These are phyloP conservation scores for Blastobotrys muscicola DNA, from an alignment of 805 yeast species.

Conservation along the genomic window DNA sequence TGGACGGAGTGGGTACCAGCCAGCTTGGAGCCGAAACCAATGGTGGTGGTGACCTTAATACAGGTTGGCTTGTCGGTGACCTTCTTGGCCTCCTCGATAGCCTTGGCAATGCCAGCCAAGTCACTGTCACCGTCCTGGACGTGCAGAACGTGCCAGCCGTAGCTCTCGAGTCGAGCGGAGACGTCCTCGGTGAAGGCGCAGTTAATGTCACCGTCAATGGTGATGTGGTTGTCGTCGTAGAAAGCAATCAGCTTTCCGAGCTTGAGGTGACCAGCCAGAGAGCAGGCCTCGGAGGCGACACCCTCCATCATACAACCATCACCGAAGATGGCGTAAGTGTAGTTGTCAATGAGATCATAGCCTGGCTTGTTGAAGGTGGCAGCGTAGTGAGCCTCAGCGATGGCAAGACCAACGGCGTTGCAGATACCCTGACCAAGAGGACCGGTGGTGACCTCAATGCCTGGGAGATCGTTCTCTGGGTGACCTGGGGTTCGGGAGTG, in stretches of 20 bases:
- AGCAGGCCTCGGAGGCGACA: slow-evolving; percentile 86
- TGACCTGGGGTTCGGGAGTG: slow-evolving; percentile 94
- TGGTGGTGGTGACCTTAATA: slow-evolving; percentile 81
- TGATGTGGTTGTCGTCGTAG: slow-evolving; percentile 94
- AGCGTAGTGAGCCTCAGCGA: slow-evolving; percentile 86
- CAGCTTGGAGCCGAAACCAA: slow-evolving; percentile 83
- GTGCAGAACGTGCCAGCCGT: slow-evolving; percentile 84
- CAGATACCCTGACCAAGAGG: slow-evolving; percentile 97
- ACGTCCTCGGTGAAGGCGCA: slow-evolving; percentile 94
- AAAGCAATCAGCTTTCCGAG: slow-evolving; percentile 88
- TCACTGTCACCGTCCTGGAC: slow-evolving; percentile 79
- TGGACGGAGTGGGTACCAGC: slow-evolving; percentile 89
- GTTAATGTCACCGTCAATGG: slow-evolving; percentile 89
- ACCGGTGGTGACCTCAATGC: slow-evolving; percentile 96
- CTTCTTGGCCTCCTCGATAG: slow-evolving; percentile 73
- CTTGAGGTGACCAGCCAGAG: slow-evolving; percentile 93
- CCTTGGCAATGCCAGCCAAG: slow-evolving; percentile 56
- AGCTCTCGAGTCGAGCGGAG: slow-evolving; percentile 69
- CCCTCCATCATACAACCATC: slow-evolving; percentile 99
- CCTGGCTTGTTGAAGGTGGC: slow-evolving; percentile 91
- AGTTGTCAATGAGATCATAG: slow-evolving; percentile 59
- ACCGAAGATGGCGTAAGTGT: slow-evolving; percentile 77
- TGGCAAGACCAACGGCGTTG: slow-evolving; percentile 93
- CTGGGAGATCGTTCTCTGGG: slow-evolving; percentile 87
- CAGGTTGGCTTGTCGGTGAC: slow-evolving; percentile 78